Conservation (phyloP, 2,329 filamentous ascomycete species). For the Neonectria magnoliae region DNA sequence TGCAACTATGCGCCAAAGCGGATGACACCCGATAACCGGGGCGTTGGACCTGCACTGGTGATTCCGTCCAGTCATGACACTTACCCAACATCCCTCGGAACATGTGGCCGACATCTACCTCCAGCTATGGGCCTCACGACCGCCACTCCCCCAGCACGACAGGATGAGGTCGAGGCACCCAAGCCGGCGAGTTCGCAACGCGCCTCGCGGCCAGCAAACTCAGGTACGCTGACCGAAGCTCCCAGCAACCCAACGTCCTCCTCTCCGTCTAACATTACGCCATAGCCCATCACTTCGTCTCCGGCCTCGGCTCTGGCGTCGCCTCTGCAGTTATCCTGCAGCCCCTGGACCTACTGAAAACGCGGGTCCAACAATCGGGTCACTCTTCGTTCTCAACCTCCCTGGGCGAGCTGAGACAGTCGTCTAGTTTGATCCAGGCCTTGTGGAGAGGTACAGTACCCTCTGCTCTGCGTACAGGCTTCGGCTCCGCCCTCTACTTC, state of each 20-base stretch:
- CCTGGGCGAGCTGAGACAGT: conserved; percentile 57
- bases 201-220: conserved; percentile 37
- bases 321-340: conserved; percentile 91
- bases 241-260: conserved; percentile 5
- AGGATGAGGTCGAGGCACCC: conserved; percentile 32
- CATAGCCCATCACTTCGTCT: conserved; percentile 84
- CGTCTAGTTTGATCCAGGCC: conserved; percentile 70
- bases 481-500: conserved; percentile 95
- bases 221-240: conserved; percentile 36
- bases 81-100: conserved; percentile 26
- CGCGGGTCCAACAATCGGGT: conserved; percentile 89
- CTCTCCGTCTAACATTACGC: conserved; percentile 29
- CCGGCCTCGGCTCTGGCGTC: conserved; percentile 87
- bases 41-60: conserved; percentile 21
- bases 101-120: conserved; percentile 35
- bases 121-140: conserved; percentile 40
- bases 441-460: conserved; percentile 95
- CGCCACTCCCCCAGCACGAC: conserved; percentile 34
- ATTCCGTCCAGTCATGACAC: conserved; percentile 39
- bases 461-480: conserved; percentile 90
- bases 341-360: conserved; percentile 96
- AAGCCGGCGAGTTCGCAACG: conserved; percentile 31
- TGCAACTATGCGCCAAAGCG: conserved; percentile 40
- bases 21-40: conserved; percentile 31
- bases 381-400: conserved; percentile 67